Evolutionary conservation across 202 grass and related monocot genomes (phyloP).

Genomic region (Alloteropsis angusta): DNA sequence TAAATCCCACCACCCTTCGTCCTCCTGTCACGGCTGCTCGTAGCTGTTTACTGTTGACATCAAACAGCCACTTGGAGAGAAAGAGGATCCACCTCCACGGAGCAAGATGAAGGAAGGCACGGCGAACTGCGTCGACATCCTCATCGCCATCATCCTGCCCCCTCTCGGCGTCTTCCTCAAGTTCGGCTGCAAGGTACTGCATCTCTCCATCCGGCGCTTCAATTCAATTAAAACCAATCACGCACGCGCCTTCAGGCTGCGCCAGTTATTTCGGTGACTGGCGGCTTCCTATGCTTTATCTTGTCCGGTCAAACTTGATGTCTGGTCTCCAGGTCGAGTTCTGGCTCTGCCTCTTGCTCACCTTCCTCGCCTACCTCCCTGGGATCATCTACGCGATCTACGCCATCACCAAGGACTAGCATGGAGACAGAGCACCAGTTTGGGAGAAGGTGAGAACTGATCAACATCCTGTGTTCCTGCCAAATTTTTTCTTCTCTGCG

Average conservation of each 20-base stretch:
- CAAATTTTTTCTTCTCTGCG: too few species aligned
- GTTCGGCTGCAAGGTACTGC: constrained; percentile 40
- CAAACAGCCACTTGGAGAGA: not conserved
- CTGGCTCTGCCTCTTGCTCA: constrained; percentile 52
- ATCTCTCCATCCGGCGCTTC: not conserved
- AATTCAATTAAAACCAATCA: too few species aligned
- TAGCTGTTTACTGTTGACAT: not conserved
- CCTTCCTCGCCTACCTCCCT: constrained; percentile 42
- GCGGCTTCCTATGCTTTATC: not conserved
- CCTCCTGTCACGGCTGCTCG: not conserved
- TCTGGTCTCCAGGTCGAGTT: constrained; percentile 20
- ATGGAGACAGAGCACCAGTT: not conserved
- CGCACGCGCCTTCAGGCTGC: too few species aligned
- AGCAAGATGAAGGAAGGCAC: constrained; percentile 13
- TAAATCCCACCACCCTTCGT: not conserved
- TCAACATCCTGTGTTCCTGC: too few species aligned
- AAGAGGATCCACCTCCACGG: not conserved
- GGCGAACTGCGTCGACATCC: constrained; percentile 37
- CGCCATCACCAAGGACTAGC: constrained; percentile 22
- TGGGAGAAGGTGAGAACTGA: not conserved
- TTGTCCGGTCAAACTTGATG: not conserved
- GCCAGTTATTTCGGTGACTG: not conserved
- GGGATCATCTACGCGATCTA: constrained; percentile 52
- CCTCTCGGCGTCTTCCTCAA: constrained; percentile 43
- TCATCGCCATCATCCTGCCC: constrained; percentile 47